phyloP scores from a whole-genome alignment of 1,284 basidiomycete species.

The Leccinum solheimii region DNA sequence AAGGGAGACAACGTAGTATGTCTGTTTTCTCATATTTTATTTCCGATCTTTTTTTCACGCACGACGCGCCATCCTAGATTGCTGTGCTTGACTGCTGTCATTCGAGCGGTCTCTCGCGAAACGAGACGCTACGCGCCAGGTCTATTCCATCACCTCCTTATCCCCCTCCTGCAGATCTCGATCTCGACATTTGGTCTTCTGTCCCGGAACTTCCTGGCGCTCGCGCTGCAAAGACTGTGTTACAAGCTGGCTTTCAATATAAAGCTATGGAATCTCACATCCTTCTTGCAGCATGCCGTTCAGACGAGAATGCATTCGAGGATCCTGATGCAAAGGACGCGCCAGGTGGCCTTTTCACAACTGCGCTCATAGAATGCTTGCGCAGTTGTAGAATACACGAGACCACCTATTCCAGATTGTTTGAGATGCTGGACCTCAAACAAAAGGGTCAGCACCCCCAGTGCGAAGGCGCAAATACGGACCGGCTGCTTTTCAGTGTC shows the following conservation, averaged over 20 bases:
- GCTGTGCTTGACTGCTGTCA: constrained; percentile 24
- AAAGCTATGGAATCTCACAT: constrained; percentile 24
- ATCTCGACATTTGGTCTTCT: constrained; percentile 13
- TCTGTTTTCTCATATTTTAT: neutral
- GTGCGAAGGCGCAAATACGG: constrained; percentile 21
- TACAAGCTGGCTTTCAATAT: constrained; percentile 15
- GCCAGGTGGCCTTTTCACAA: constrained; percentile 25
- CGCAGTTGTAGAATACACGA: constrained; percentile 11
- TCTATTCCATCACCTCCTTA: constrained; percentile 9
- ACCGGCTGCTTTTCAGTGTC: constrained; percentile 25
- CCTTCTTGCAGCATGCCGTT: constrained; percentile 26
- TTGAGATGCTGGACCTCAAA: constrained; percentile 17
- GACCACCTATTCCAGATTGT: constrained; percentile 19
- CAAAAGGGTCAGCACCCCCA: constrained; percentile 19
- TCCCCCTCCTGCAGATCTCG: constrained; percentile 18
- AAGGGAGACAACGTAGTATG: constrained; percentile 61
- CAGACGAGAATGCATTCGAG: constrained; percentile 17
- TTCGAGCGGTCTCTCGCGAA: constrained; percentile 24
- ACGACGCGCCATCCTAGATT: constrained; percentile 4
- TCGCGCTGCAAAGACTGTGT: constrained; percentile 13
- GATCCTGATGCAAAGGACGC: constrained; percentile 5
- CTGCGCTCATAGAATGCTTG: constrained; percentile 23
- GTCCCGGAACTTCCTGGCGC: constrained; percentile 1
- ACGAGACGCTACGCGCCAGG: constrained; percentile 9
- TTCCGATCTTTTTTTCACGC: neutral